Base-by-base conservation (phyloP, 495 filamentous ascomycete genomes). In the Podospora tetraspora region DNA sequence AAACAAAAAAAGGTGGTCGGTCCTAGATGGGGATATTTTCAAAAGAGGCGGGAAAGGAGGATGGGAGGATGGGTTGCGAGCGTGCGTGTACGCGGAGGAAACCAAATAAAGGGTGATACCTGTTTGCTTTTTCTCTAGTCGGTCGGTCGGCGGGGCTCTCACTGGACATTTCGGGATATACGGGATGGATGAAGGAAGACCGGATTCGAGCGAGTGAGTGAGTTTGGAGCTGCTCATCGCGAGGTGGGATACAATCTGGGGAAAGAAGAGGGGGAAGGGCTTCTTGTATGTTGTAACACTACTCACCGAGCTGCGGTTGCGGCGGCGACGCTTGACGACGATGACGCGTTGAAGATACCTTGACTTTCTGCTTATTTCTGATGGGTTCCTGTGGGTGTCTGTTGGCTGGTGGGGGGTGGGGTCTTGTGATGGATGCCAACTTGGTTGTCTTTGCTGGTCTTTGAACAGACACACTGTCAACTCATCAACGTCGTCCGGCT, bases 101-200 rank as follows among this genome's bases (percentile, higher is more conserved):
- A 29, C 52, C 27, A 37, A 34, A 59, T 61, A 66, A 29, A 56
- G 57, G 57, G 64, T 60, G 64, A 66, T 60, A 66, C 60, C 60
- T 62, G 60, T 62, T 62, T 52, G 43, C 19, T n/a, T 52, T 43
- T 52, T 9, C 43, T 52, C 43, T 52, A 0, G 43, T 52, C 43
- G 43, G 43, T 52, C 43, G 16, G 25, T 32, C 19, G 16, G 43
- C 16, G 2, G 43, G 43, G 16, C 32, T 34, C 32, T 34, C 6
- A 5, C 43, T 52, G 43, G 43, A 52, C 43, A 52, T n/a, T 52
- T 52, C 43, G 43, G 43, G 43, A n/a, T 52, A 8, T n/a, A 52
- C 43, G 43, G 43, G 43, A 52, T 52, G 43, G 43, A 52, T 52
- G 43, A 52, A 52, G 43, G 43, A 52, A n/a, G 43, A 8, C 43